A percentile compares a stretch with the other conserved stretches of the same genome.
These are phyloP conservation scores for Trypanosoma scelopori DNA, from an alignment of 208 protist species.

Conservation along the genomic window DNA sequence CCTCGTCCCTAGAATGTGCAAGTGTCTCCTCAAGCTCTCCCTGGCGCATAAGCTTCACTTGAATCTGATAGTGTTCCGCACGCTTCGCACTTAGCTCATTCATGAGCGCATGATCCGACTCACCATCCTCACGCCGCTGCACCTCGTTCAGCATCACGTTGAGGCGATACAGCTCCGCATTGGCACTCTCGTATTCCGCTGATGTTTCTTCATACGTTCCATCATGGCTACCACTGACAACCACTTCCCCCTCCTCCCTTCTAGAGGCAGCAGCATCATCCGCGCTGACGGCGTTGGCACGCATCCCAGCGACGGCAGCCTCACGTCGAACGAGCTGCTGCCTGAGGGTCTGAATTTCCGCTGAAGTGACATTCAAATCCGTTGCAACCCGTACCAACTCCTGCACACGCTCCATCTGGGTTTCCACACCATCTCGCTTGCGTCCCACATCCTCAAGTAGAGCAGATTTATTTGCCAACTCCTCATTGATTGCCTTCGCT, in stretches of 20 bases:
- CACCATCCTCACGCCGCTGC: conserved; percentile 50
- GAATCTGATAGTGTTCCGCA: conserved; percentile 37
- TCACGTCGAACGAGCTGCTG: conserved; percentile 25
- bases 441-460: conserved; percentile 26
- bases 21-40: conserved; percentile 37
- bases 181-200: conserved; percentile 48
- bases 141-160: conserved; percentile 58
- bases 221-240: not conserved
- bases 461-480: conserved; percentile 25
- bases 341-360: conserved; percentile 20
- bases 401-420: conserved; percentile 21
- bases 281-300: conserved; percentile 16
- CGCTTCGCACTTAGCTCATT: conserved; percentile 39
- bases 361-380: conserved; percentile 22
- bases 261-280: conserved; percentile 3
- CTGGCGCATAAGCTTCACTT: conserved; percentile 42
- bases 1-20: conserved; percentile 31
- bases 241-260: not conserved
- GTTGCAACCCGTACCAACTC: conserved; percentile 22
- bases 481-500: conserved; percentile 10
- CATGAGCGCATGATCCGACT: conserved; percentile 26
- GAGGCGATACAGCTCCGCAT: conserved; percentile 46
- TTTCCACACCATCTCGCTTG: conserved; percentile 19
- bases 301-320: conserved; percentile 11
- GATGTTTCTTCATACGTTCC: conserved; percentile 54